Conservation (phyloP, 1,284 basidiomycete genomes). For the Melampsora larici-populina region DNA sequence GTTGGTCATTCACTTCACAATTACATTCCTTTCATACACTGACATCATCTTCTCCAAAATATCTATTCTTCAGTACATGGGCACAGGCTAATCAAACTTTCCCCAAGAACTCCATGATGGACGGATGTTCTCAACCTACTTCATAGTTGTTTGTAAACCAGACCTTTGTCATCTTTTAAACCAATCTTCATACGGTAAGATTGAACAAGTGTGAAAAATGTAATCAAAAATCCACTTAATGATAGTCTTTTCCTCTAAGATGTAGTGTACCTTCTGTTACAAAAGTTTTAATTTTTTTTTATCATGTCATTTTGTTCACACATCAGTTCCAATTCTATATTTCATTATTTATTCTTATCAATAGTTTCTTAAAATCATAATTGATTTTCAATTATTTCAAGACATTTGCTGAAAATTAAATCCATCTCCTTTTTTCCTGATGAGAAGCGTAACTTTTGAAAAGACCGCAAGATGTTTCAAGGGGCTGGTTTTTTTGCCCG, state of each 20-base stretch:
- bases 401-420: too few species aligned
- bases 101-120: slow-evolving; percentile 35
- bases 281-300: background rate
- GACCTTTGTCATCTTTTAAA: background rate
- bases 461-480: too few species aligned
- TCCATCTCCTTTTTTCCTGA: too few species aligned
- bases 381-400: too few species aligned
- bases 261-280: background rate
- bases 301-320: background rate
- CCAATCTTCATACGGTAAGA: background rate
- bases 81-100: slow-evolving; percentile 35
- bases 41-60: background rate
- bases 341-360: too few species aligned
- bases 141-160: background rate
- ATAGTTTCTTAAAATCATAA: too few species aligned
- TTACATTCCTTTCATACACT: background rate
- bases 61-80: slow-evolving; percentile 29
- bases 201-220: background rate
- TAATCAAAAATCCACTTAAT: background rate
- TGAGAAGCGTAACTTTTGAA: too few species aligned
- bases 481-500: too few species aligned
- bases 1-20: slow-evolving; percentile 7
- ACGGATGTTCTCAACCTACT: slow-evolving; percentile 31
- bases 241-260: background rate
- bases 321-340: too few species aligned